Base-by-base conservation (phyloP, 371 early-diverging fungal genomes). In the Mucor saturninus region DNA sequence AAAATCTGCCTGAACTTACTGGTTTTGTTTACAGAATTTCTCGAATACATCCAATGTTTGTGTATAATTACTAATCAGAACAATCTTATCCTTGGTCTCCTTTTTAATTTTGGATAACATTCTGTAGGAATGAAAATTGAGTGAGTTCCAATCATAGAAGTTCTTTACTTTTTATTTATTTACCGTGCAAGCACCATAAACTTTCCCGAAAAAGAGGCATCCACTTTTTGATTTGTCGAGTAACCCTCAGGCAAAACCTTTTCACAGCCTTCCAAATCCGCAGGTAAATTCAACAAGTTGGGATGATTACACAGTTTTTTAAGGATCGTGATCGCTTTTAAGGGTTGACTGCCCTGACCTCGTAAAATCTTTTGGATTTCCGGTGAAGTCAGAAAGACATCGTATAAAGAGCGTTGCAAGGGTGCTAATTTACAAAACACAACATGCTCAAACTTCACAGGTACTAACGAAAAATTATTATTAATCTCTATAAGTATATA, bases 221-320 rank as follows among this genome's bases (percentile, higher is more conserved):
- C 86, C 21, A 91, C 83, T 38, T 81, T 69, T 1, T 53, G 46
- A 62, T 40, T 65, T 28, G 21, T 63, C 15, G 68, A 60, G 52
- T 83, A 86, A 4, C 68, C 71, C 2, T 62, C 15, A 0, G 91
- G 91, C 26, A 90, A 63, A 4, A 90, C 63, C 2, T 62, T 57
- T 61, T 86, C 85, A n/a, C 90, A 89, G 0, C 90, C 90, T 28
- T 84, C 76, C 15, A 95, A 79, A 28, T 91, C 88, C 1, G 75
- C 71, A 1, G 90, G 91, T 1, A 93, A 65, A 65, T 88, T 81
- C 35, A 97, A 68, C 6, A 98, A 74, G 2, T 87, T 82, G 0
- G 98, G 98, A 67, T 97, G 97, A 63, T 98, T 98, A 77, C 95
- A 95, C 5, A 98, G 76, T 62, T 98, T 98, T 74, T 97, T 97